Base-by-base conservation (phyloP, 768 basidiomycete genomes). In the Pilatotrama ljubarskyi region DNA sequence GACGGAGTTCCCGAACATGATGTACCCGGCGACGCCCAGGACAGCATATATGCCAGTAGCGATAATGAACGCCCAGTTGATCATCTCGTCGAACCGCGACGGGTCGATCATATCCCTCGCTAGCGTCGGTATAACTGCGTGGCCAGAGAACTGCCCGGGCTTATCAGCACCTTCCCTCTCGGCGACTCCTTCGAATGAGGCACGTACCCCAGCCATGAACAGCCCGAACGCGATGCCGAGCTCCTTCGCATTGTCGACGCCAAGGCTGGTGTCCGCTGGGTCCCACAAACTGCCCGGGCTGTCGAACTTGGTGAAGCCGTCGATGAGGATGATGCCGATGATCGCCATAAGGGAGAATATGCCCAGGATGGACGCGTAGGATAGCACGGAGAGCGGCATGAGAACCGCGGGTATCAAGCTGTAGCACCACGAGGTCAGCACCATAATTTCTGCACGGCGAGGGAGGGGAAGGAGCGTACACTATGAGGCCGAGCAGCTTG, bases 51-150 rank as follows among this genome's bases (percentile, higher is more conserved):
- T 66, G 25, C 55, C 60, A 6, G 67, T 69, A 2, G 68, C 72
- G 42, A 66, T 74, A 66, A 91, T 88, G 70, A 95, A 98, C 35
- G 95, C 91, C 71, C 84, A 83, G 69, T 94, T 86, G 61, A 91
- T 88, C 85, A 95, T 93, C 52, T 72, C 74, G 71, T 90, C 83
- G 71, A 95, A 98, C 63, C 86, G 80, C 25, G 80, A 78, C 7
- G 95, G 95, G 64, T 94, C 84, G 20, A 73, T 70, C 95, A 98
- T 97, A 73, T 98, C 95, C 67, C 86, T 82, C 4, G 90, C 93
- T 15, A 98, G 73, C 20, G 90, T 91, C 18, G 95, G 95, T 49
- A 98, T 89, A 26, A 95, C 89, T 14, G 93, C 88, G 70, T 98
- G 96, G 1, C 95, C 95, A 2, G 93, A 86, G 67, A 96, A 95